phyloP scores from a whole-genome alignment of 2,329 filamentous ascomycete species.

The Fusarium buxicola region DNA sequence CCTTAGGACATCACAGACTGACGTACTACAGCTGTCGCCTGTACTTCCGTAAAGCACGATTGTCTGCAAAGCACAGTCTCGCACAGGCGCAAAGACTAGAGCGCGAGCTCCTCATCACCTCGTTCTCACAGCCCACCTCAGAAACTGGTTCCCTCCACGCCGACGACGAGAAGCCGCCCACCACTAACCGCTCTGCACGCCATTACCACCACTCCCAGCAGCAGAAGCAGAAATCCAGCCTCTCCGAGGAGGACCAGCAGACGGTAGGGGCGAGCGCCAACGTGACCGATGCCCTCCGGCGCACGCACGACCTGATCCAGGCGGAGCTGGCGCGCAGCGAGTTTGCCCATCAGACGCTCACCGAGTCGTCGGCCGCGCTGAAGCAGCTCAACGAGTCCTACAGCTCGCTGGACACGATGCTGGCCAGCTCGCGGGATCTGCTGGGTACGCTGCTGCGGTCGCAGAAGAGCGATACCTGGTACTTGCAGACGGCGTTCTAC shows the following conservation, averaged over 20 bases:
- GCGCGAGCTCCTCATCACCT: conserved; percentile 78
- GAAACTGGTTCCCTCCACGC: conserved; percentile 48
- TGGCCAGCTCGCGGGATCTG: conserved; percentile 79
- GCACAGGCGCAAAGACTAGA: conserved; percentile 80
- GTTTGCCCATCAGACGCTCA: conserved; percentile 90
- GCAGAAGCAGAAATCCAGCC: conserved; percentile 51
- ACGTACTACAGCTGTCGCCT: conserved; percentile 62
- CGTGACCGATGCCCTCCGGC: conserved; percentile 84
- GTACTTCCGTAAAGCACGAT: conserved; percentile 84
- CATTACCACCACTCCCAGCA: conserved; percentile 46
- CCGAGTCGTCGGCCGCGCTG: conserved; percentile 86
- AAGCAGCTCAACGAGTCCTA: conserved; percentile 85
- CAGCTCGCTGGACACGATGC: conserved; percentile 78
- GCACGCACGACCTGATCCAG: conserved; percentile 89
- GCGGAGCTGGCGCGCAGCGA: conserved; percentile 86
- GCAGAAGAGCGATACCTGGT: conserved; percentile 98
- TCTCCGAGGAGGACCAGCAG: conserved; percentile 76
- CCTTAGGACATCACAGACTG: background rate
- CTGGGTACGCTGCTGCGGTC: conserved; percentile 83
- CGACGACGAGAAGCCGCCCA: conserved; percentile 39
- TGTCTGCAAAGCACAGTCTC: conserved; percentile 80
- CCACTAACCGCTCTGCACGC: conserved; percentile 39
- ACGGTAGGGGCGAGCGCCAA: conserved; percentile 81
- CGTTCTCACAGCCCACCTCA: conserved; percentile 62
- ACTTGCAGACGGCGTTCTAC: conserved; percentile 90